Evolutionary conservation across 1,139 yeast genomes (phyloP), one percentile per base, ranked within the genome.

Genomic region (Pichia sp.): DNA sequence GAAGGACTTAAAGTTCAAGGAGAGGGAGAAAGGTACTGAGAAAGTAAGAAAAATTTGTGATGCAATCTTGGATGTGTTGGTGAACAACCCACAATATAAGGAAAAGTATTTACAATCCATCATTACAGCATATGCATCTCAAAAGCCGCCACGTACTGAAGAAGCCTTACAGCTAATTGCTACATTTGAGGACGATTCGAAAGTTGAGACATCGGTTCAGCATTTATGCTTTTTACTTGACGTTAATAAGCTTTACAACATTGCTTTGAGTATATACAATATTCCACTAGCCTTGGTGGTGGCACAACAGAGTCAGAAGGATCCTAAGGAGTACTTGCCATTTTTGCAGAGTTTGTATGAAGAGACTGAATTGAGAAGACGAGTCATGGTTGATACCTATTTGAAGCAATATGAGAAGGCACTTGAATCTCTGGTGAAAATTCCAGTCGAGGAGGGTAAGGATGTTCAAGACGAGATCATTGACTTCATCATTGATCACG

Each of bases 291-390:
- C 98, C 0, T 67, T 93, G 41, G 69, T 74, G 11, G 78, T 93
- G 46, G 98, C 98, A 1, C 97, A 93, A 57, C 91, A 87, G 54
- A 87, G 96, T 1, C 97, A 91, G 59, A 87, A 82, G 69, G 99
- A 93, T 62, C 99, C 99, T 20, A 86, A 88, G 53, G 99, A 93
- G 58, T 93, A 91, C 52, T 63, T 93, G 37, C 96, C 98, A 35
- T 93, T 91, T 58, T 67, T 93, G 48, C 95, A 87, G 52, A 72
- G 76, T 37, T 66, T 93, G 39, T 83, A 85, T 48, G 72, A 73
- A 25, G 83, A 81, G 56, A 65, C 72, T 1, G 77, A 74, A 15
- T 60, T 76, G 34, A 73, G 95, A 40, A 75, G 79, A 49, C 70
- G 73, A 53, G 88, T 85, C 53, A 62, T 77, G 53, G 83, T 93